A percentile compares a stretch with the other conserved stretches of the same genome.
These are phyloP conservation scores for Pseudognaphalium luteoalbum DNA, from an alignment of 129 eudicot genomes.

Conservation along the genomic window DNA sequence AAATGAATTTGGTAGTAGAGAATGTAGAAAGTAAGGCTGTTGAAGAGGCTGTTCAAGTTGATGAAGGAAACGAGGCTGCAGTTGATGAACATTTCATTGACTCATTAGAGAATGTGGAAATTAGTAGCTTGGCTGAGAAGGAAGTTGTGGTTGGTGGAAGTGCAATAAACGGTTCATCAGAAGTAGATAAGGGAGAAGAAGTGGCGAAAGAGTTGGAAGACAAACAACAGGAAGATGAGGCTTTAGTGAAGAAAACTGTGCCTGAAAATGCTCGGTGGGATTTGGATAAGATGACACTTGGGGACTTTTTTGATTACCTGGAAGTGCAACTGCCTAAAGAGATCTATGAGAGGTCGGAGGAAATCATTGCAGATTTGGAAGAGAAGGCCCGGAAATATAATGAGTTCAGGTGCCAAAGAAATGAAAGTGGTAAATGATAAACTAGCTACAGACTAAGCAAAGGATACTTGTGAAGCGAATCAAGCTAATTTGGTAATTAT, in stretches of 20 bases:
- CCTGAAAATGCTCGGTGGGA: slow-evolving; percentile 28
- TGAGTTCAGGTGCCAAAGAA: slow-evolving; percentile 21
- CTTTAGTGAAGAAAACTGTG: slow-evolving; percentile 16
- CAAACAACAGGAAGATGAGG: slow-evolving; percentile 27
- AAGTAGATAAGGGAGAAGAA: slow-evolving; percentile 29
- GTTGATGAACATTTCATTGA: slow-evolving; percentile 9
- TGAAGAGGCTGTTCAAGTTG: slow-evolving; percentile 4
- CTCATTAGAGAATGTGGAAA: slow-evolving; percentile 2
- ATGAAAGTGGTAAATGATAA: neutral
- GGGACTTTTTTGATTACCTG: slow-evolving; percentile 71
- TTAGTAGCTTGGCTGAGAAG: slow-evolving; percentile 18
- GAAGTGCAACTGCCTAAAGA: slow-evolving; percentile 59
- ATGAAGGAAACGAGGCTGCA: slow-evolving; percentile 1
- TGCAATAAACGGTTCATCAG: neutral
- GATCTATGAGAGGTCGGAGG: slow-evolving; percentile 34
- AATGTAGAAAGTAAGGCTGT: slow-evolving; percentile 1
- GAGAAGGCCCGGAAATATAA: slow-evolving; percentile 25
- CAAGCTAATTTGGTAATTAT: neutral
- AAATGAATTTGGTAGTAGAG: slow-evolving; percentile 16
- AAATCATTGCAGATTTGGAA: slow-evolving; percentile 26
- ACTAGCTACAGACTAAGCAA: slow-evolving; percentile 5
- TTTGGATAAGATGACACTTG: slow-evolving; percentile 73
- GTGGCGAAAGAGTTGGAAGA: slow-evolving; percentile 14
- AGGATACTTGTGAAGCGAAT: neutral
- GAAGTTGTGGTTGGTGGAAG: slow-evolving; percentile 12